Evolutionary conservation across 2,329 filamentous ascomycete genomes (phyloP).

Genomic region (Aspergillus uvarum): DNA sequence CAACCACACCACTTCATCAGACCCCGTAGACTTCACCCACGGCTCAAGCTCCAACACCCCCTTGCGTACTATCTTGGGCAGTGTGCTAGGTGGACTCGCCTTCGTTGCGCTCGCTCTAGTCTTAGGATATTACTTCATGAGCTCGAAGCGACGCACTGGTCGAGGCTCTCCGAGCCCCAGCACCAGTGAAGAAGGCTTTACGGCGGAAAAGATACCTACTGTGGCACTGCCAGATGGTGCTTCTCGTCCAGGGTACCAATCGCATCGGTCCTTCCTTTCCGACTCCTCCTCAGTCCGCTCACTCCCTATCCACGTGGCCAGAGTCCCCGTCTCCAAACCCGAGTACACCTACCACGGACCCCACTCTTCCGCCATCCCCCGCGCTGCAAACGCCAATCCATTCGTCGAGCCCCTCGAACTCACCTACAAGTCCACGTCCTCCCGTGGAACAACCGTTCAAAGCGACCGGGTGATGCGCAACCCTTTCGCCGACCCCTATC

Average conservation of each 20-base stretch:
- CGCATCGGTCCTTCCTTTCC: slow-evolving; percentile 11
- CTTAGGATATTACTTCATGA: slow-evolving; percentile 24
- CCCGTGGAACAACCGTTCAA: slow-evolving; percentile 1
- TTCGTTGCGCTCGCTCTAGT: slow-evolving; percentile 26
- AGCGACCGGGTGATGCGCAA: background rate
- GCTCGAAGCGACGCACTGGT: slow-evolving; percentile 21
- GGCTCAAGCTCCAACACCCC: slow-evolving; percentile 4
- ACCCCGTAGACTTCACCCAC: slow-evolving; percentile 1
- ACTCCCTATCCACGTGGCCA: slow-evolving; percentile 6
- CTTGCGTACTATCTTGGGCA: slow-evolving; percentile 29
- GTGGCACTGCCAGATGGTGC: slow-evolving; percentile 17
- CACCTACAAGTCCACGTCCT: background rate
- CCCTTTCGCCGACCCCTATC: slow-evolving; percentile 9
- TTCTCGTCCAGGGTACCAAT: slow-evolving; percentile 16
- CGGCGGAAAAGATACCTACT: slow-evolving; percentile 13
- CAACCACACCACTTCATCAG: slow-evolving; percentile 1
- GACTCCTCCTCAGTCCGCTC: slow-evolving; percentile 13
- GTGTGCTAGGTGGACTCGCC: slow-evolving; percentile 28
- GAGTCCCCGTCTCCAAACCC: background rate
- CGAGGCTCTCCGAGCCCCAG: slow-evolving; percentile 6
- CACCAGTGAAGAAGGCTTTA: slow-evolving; percentile 22
- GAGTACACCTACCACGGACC: background rate
- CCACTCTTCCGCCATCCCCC: background rate
- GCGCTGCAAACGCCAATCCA: slow-evolving; percentile 10
- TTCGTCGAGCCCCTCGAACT: slow-evolving; percentile 18